Percentiles rank a stretch among this genome's conserved stretches.
Evolutionary conservation across 225 moss, liverwort and hornwort species (phyloP).

Genomic region (Bryum argenteum): DNA sequence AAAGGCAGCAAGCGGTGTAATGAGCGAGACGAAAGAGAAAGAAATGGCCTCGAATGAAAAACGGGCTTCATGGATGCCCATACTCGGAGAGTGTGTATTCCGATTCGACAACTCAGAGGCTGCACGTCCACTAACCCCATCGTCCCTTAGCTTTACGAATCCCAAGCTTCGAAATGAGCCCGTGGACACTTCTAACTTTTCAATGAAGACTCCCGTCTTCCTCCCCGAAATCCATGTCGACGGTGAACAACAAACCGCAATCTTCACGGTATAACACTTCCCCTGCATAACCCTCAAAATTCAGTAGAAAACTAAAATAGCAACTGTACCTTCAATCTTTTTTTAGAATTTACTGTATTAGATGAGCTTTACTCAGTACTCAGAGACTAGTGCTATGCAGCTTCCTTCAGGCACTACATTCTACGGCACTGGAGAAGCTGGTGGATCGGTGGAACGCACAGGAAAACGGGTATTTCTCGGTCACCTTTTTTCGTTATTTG

Average conservation of each 20-base stretch:
- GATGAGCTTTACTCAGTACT: no score
- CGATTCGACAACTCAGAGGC: constrained; percentile 76
- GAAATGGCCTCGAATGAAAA: constrained; percentile 23
- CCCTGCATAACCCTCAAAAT: no score
- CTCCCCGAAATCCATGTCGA: constrained; percentile 49
- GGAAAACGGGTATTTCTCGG: constrained; percentile 66
- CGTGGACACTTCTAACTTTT: constrained; percentile 27
- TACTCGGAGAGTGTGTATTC: constrained; percentile 68
- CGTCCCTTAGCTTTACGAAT: constrained; percentile 65
- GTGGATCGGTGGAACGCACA: constrained; percentile 78
- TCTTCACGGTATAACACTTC: constrained; percentile 49
- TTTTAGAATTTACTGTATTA: no score
- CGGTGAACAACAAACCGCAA: constrained; percentile 64
- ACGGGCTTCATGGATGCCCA: constrained; percentile 61
- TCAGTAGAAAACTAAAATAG: no score
- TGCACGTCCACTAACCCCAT: constrained; percentile 50
- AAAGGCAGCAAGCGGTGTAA: neutral
- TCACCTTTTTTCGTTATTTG: neutral
- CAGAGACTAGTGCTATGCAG: no score
- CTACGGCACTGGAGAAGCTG: constrained; percentile 88
- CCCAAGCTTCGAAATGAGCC: constrained; percentile 55
- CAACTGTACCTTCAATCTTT: no score
- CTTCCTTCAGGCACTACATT: constrained; percentile 74
- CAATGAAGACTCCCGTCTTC: constrained; percentile 41
- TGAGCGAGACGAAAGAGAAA: constrained; percentile 23